Conservation (phyloP, 73 alveolate species). For the Stentor roeselii region DNA sequence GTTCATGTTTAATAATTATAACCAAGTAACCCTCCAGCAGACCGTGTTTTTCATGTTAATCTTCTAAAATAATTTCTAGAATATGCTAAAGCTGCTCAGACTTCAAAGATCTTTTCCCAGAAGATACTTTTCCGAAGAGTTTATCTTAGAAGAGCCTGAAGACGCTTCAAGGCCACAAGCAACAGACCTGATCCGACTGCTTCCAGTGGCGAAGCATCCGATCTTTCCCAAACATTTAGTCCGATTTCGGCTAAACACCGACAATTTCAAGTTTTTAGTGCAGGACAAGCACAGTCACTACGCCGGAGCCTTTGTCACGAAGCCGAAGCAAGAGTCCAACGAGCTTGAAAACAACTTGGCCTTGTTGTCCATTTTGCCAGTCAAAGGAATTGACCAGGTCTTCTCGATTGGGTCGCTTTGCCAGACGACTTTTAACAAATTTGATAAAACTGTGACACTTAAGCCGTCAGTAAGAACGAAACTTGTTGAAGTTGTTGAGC, state of each 20-base stretch:
- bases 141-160: background rate
- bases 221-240: conserved; percentile 24
- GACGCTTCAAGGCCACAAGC: conserved; percentile 12
- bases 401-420: conserved; percentile 49
- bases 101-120: background rate
- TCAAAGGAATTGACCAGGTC: conserved; percentile 36
- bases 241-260: background rate
- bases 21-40: background rate
- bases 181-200: conserved; percentile 17
- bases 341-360: conserved; percentile 13
- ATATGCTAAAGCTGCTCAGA: background rate
- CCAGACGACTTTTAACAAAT: conserved; percentile 41
- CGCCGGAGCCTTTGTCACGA: conserved; percentile 28
- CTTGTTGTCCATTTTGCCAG: conserved; percentile 3
- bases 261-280: conserved; percentile 15
- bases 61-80: background rate
- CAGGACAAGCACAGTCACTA: background rate
- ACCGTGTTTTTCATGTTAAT: background rate
- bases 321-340: conserved; percentile 21
- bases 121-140: conserved; percentile 15
- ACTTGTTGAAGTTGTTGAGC: conserved; percentile 41
- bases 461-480: conserved; percentile 45
- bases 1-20: too few species aligned
- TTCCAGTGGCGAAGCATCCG: conserved; percentile 30
- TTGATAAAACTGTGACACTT: conserved; percentile 36